These are phyloP conservation scores for Lachnellula occidentalis DNA, from an alignment of 2,329 filamentous ascomycete species.

Conservation along the genomic window DNA sequence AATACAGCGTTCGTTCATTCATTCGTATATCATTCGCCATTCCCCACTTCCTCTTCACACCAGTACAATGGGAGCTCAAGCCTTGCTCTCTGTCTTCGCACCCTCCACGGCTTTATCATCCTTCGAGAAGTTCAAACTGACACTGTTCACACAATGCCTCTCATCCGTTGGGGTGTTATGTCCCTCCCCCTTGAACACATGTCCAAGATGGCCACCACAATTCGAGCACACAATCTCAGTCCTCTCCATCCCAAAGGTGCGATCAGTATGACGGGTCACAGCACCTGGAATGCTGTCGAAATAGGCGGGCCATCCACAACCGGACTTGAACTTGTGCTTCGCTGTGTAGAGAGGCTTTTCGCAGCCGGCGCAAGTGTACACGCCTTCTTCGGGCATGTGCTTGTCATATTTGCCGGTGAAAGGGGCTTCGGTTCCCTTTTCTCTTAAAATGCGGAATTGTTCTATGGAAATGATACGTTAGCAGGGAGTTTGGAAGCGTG, in stretches of 20 bases:
- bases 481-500: constrained; percentile 23
- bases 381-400: constrained; percentile 68
- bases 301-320: constrained; percentile 97
- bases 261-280: constrained; percentile 75
- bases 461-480: constrained; percentile 47
- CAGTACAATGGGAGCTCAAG: too few relatives aligned
- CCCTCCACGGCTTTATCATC: constrained; percentile 10
- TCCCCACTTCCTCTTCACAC: neutral
- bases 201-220: constrained; percentile 86
- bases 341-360: constrained; percentile 86
- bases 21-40: neutral
- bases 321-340: constrained; percentile 89
- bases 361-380: constrained; percentile 87
- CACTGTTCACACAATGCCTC: constrained; percentile 77
- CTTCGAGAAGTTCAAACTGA: constrained; percentile 12
- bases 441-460: constrained; percentile 88
- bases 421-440: constrained; percentile 85
- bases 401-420: constrained; percentile 82
- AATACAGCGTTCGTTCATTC: neutral
- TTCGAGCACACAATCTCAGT: constrained; percentile 94
- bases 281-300: constrained; percentile 92
- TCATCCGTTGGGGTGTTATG: constrained; percentile 85
- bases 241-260: constrained; percentile 71
- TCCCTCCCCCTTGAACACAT: constrained; percentile 88
- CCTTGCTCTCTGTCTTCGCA: neutral